Conservation (phyloP, 1,139 yeast species). For the Saccharomyces hybrid region DNA sequence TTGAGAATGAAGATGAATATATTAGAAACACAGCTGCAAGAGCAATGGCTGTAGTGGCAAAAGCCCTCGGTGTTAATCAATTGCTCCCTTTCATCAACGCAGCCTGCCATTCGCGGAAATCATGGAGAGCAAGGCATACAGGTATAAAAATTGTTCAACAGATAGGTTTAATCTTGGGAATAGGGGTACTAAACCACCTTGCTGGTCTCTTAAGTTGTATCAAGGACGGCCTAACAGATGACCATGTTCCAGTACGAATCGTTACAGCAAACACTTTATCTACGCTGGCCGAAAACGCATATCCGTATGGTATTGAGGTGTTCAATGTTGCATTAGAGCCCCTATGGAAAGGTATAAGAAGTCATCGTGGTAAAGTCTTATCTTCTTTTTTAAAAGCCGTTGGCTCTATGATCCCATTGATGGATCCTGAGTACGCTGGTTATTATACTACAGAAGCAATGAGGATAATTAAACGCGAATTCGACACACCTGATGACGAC, state of each 20-base stretch:
- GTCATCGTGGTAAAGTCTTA: conserved; percentile 69
- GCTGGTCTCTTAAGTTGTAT: conserved; percentile 57
- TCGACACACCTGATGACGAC: conserved; percentile 79
- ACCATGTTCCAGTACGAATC: conserved; percentile 57
- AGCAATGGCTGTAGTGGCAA: conserved; percentile 78
- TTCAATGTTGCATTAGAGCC: conserved; percentile 61
- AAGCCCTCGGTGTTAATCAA: conserved; percentile 64
- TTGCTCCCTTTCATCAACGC: conserved; percentile 77
- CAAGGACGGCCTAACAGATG: conserved; percentile 58
- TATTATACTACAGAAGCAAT: conserved; percentile 73
- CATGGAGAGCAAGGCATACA: conserved; percentile 83
- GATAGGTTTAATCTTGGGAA: conserved; percentile 60
- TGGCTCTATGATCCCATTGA: conserved; percentile 75
- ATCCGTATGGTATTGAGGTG: conserved; percentile 87
- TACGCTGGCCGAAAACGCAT: conserved; percentile 74
- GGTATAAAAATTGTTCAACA: conserved; percentile 78
- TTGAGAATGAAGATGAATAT: conserved; percentile 77
- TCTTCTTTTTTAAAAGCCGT: conserved; percentile 73
- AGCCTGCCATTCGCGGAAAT: conserved; percentile 68
- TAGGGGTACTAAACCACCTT: conserved; percentile 70
- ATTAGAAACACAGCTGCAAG: conserved; percentile 72
- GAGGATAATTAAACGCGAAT: conserved; percentile 61
- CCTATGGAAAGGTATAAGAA: conserved; percentile 70
- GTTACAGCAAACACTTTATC: conserved; percentile 67
- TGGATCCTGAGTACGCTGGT: conserved; percentile 76